Base-by-base conservation (phyloP, 73 alveolate genomes). In the Paramecium sexaurelia region DNA sequence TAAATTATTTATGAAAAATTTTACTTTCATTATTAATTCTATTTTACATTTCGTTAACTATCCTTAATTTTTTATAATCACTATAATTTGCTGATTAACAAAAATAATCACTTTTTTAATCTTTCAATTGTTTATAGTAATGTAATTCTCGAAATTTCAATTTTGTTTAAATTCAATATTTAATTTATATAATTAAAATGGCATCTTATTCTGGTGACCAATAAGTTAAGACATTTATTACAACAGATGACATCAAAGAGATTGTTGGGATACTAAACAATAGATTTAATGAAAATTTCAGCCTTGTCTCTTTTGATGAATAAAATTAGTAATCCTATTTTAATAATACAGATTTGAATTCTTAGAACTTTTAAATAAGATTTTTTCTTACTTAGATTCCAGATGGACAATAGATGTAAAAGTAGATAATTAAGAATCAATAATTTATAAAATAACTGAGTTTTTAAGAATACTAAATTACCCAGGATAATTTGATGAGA, bases 231-330 rank as follows among this genome's bases (percentile, higher is more conserved):
- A 55, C 71, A 55, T 19, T 55, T 55, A 22, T 55, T 22, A 55
- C 8, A 4, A 55, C 87, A 3, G 87, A 73, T 15, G 87, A 73
- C 9, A 73, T 73, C 5, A 73, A 73, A 73, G 87, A 73, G 87
- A 73, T 73, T n/a, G 66, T 73, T 10, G 19, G 36, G 1, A 20
- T 73, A 13, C 27, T 73, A 11, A 69, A 73, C 32, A 20, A 26
- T 1, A 73, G 2, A 32, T 73, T 73, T 6, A 73, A 11, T 32
- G 87, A 35, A 66, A 73, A 73, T 24, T 29, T 32, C 61, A 73
- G 19, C 24, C 19, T 73, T 13, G 0, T 32, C 19, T 73, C 87
- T 35, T 73, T 73, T 26, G 87, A 73, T 35, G 68, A 73, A 33
- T 33, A 73, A 35, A 73, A 73, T 37, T 73, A 32, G 55, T 73